Base-by-base conservation (phyloP, 768 basidiomycete species). In the Multifurca ochricompacta region DNA sequence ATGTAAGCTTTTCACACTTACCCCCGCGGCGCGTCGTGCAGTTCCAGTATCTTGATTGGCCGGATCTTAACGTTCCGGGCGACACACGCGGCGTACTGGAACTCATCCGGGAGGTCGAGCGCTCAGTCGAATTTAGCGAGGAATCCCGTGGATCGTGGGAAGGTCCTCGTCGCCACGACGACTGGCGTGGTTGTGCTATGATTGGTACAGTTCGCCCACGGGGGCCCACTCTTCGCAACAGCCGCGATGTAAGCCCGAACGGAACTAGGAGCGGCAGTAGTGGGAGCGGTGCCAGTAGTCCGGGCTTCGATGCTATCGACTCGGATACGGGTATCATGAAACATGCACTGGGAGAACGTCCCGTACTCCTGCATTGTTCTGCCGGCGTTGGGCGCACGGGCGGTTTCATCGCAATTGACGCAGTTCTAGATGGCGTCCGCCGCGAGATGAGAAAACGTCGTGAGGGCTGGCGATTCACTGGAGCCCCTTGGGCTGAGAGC, bases 341-440 rank as follows among this genome's bases (percentile, higher is more conserved):
- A 50, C 78, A 77, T 57, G 77, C 79, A 6, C 59, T 76, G 46
- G 77, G 75, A 13, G 70, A 74, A 48, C 69, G 77, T 19, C 88
- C 89, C 1, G 78, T 92, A 27, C 66, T 94, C 43, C 68, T 94
- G 59, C 91, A 94, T 66, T 94, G 94, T 65, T 93, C 91, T 28
- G 95, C 95, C 0, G 95, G 95, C 18, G 92, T 96, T 6, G 95
- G 95, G 0, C 78, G 95, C 37, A 97, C 95, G 0, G 95, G 95
- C 19, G 89, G 87, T 23, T 97, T 91, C 67, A 92, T 97, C 64
- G 82, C 89, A 7, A 80, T 95, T 1, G 90, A 92, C 66, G 84
- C 90, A 7, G 74, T 91, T n/a, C 71, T 94, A 50, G 87, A 91
- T 64, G 85, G 80, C 4, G 70, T 92, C 3, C 71, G 79, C 62